Percentiles rank a stretch among this genome's conserved stretches.
phyloP scores from a whole-genome alignment of 139 green algal genomes.

The Zygnema circumcarinatum region DNA sequence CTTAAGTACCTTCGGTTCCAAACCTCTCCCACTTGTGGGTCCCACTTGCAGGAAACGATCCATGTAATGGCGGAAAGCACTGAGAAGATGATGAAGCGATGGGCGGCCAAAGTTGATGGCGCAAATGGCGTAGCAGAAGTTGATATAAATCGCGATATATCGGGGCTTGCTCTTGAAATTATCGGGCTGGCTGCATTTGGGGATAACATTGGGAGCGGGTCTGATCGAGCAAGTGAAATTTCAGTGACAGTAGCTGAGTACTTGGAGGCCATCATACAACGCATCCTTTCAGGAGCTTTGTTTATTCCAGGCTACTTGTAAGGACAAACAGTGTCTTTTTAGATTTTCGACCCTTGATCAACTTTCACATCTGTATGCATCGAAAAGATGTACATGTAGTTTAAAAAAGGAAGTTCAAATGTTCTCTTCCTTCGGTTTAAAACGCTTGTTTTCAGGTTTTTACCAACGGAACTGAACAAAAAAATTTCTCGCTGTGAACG shows the following conservation, averaged over 20 bases:
- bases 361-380: too few species aligned
- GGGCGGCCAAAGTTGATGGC: not conserved
- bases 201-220: not conserved
- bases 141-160: constrained; percentile 29
- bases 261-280: not conserved
- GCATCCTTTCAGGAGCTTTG: not conserved
- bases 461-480: not conserved
- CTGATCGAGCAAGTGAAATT: not conserved
- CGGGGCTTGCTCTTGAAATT: constrained; percentile 28
- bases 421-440: not conserved
- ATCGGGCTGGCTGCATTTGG: constrained; percentile 41
- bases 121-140: constrained; percentile 10
- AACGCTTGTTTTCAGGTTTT: not conserved
- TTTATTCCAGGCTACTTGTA: constrained; percentile 18
- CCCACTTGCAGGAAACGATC: constrained; percentile 6
- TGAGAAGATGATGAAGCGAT: not conserved
- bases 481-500: not conserved
- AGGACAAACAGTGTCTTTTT: not conserved
- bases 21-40: too few species aligned
- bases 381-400: too few species aligned
- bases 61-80: not conserved
- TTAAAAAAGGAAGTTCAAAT: too few species aligned
- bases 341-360: too few species aligned
- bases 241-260: not conserved
- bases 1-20: too few species aligned